Conservation (phyloP, 2,329 filamentous ascomycete species). For the Alternaria brassicae region DNA sequence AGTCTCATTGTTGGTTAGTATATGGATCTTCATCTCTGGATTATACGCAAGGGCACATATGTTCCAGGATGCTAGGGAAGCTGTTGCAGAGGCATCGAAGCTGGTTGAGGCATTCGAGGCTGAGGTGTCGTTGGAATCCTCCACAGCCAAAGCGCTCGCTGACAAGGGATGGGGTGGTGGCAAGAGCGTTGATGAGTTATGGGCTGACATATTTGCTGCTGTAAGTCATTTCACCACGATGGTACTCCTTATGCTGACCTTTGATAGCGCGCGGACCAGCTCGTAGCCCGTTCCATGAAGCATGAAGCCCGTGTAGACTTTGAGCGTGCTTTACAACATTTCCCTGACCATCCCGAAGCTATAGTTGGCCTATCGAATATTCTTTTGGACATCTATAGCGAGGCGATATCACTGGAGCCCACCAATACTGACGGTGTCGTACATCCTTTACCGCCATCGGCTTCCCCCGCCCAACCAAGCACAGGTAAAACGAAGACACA, state of each 20-base stretch:
- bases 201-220: conserved; percentile 83
- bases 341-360: conserved; percentile 78
- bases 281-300: conserved; percentile 66
- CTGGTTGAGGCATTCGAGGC: conserved; percentile 75
- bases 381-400: conserved; percentile 82
- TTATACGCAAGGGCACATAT: conserved; percentile 85
- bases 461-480: conserved; percentile 12
- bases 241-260: conserved; percentile 2
- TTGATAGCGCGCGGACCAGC: conserved; percentile 71
- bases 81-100: conserved; percentile 80
- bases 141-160: conserved; percentile 67
- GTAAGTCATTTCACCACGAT: conserved; percentile 58
- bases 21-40: conserved; percentile 90
- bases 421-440: conserved; percentile 44
- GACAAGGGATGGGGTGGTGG: conserved; percentile 77
- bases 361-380: conserved; percentile 85
- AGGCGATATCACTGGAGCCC: conserved; percentile 66
- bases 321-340: conserved; percentile 81
- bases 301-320: conserved; percentile 78
- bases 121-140: conserved; percentile 68
- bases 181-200: conserved; percentile 82
- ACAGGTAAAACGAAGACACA: conserved; percentile 29
- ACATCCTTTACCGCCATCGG: conserved; percentile 12
- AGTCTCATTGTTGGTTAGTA: conserved; percentile 69
- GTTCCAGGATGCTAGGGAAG: conserved; percentile 79